A percentile compares a stretch with the other conserved stretches of the same genome.
These are phyloP conservation scores for Brassica napus DNA, from an alignment of 345 rosid genomes.

Conservation along the genomic window DNA sequence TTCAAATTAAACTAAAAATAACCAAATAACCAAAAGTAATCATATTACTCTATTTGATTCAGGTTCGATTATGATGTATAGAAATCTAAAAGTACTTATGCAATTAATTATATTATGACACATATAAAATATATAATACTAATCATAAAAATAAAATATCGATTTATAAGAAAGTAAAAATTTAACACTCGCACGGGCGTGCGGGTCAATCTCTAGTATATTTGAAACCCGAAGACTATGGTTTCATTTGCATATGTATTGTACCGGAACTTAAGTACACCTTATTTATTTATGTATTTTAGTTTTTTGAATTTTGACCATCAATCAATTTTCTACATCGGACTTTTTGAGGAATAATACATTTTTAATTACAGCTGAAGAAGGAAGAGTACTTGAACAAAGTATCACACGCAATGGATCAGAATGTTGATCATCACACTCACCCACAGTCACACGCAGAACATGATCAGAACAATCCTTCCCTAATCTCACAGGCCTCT, in stretches of 20 bases:
- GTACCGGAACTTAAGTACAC: not conserved
- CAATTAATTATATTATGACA: no score
- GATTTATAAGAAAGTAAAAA: no score
- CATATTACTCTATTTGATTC: no score
- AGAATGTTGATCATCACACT: slow-evolving; percentile 27
- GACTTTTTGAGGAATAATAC: not conserved
- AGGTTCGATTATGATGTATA: no score
- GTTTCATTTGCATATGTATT: not conserved
- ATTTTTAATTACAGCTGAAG: slow-evolving; percentile 37
- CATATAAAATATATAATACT: no score
- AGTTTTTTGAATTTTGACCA: not conserved
- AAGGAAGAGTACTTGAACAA: slow-evolving; percentile 45
- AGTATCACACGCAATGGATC: slow-evolving; percentile 41
- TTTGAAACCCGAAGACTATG: not conserved
- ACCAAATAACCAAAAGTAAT: no score
- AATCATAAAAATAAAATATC: no score
- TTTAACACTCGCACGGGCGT: no score
- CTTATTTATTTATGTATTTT: not conserved
- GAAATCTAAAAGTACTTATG: no score
- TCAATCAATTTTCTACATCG: not conserved
- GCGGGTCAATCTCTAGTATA: not conserved
- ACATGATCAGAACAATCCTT: slow-evolving; percentile 37
- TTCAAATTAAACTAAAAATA: no score
- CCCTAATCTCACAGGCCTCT: slow-evolving; percentile 43
- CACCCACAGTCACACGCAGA: slow-evolving; percentile 28